These are phyloP conservation scores for Flaveria brownii DNA, from an alignment of 129 eudicot species.

Conservation along the genomic window DNA sequence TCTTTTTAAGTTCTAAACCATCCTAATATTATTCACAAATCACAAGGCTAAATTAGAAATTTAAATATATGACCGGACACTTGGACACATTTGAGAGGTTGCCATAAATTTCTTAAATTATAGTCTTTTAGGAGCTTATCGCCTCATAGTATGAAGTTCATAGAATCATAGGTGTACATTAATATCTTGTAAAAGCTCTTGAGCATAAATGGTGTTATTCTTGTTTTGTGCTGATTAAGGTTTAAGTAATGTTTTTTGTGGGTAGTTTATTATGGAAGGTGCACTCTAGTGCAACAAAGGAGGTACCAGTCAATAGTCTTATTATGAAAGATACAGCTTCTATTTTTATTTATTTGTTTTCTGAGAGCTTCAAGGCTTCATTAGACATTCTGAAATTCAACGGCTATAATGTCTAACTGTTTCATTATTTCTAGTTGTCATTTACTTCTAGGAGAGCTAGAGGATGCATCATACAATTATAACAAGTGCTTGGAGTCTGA, in stretches of 20 bases:
- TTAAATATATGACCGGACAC: not conserved
- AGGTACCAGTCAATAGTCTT: not conserved
- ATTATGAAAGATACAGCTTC: slow-evolving; percentile 3
- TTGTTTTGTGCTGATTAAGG: not conserved
- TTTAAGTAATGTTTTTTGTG: not conserved
- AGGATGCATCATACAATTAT: slow-evolving; percentile 61
- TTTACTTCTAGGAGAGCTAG: slow-evolving; percentile 79
- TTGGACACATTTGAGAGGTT: not conserved
- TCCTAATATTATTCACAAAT: not conserved
- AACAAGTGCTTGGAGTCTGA: slow-evolving; percentile 52
- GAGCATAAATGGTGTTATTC: not conserved
- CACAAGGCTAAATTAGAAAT: slow-evolving; percentile 1
- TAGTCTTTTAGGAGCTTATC: not conserved
- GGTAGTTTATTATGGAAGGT: not conserved
- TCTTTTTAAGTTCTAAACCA: not conserved
- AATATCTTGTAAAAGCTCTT: not conserved
- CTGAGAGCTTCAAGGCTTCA: slow-evolving; percentile 8
- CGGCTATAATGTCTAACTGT: not conserved
- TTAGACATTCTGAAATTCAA: slow-evolving; percentile 1
- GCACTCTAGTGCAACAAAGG: slow-evolving; percentile 26
- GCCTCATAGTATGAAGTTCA: too few relatives aligned
- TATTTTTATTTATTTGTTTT: not conserved
- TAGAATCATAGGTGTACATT: not conserved
- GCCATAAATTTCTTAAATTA: not conserved
- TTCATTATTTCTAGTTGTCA: slow-evolving; percentile 53